Conservation (phyloP, 139 green algal species). For the Pseudopediastrum boryanum region DNA sequence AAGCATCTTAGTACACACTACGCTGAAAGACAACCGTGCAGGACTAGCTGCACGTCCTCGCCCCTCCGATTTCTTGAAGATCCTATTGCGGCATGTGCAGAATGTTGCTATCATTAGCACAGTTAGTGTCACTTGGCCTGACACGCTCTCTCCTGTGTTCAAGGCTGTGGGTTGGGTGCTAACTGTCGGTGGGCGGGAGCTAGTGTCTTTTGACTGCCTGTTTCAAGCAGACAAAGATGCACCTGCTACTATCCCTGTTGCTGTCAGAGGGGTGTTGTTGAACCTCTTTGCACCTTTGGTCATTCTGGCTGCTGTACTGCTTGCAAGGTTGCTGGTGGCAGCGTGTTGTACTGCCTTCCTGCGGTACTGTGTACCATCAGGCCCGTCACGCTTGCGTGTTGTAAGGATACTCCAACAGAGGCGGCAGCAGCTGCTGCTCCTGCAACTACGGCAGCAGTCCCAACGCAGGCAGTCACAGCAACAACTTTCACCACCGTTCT, state of each 20-base stretch:
- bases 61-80: conserved; percentile 4
- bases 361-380: background rate
- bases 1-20: background rate
- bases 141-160: background rate
- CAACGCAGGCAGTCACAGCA: too few species aligned
- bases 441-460: too few species aligned
- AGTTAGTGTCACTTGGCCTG: background rate
- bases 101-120: background rate
- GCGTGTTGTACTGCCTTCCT: background rate
- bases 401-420: too few species aligned
- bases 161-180: background rate
- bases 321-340: background rate
- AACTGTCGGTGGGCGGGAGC: background rate
- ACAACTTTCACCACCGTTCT: too few species aligned
- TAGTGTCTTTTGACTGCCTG: conserved; percentile 10
- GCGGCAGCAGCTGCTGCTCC: too few species aligned
- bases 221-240: background rate
- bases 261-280: background rate
- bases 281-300: background rate
- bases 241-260: background rate
- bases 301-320: background rate
- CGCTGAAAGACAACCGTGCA: background rate
- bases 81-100: conserved; percentile 1
- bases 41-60: background rate
- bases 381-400: too few species aligned